A percentile compares a stretch with the other conserved stretches of the same genome.
These are phyloP conservation scores for Colletotrichum falcatum DNA, from an alignment of 2,329 filamentous ascomycete genomes.

Conservation along the genomic window DNA sequence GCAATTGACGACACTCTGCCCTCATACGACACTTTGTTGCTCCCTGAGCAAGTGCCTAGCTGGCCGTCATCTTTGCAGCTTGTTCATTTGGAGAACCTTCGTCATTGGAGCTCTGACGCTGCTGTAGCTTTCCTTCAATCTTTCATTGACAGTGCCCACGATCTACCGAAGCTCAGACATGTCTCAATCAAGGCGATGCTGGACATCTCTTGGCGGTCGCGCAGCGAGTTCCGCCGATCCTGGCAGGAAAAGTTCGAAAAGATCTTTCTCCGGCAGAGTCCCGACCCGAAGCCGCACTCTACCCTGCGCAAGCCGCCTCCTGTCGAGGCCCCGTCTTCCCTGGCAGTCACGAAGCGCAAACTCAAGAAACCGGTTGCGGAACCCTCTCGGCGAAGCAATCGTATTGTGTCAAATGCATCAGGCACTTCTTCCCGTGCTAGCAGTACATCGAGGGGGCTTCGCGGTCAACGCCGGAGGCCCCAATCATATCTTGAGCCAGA, in stretches of 20 bases:
- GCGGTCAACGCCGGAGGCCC: slow-evolving; percentile 40
- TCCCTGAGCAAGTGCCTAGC: slow-evolving; percentile 72
- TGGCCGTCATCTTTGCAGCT: slow-evolving; percentile 81
- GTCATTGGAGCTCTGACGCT: slow-evolving; percentile 75
- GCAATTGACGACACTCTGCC: slow-evolving; percentile 80
- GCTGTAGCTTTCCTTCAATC: slow-evolving; percentile 85
- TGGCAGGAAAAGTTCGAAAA: slow-evolving; percentile 79
- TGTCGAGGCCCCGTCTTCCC: not conserved
- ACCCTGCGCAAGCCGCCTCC: slow-evolving; percentile 42
- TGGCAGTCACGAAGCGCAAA: slow-evolving; percentile 15
- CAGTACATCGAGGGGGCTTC: slow-evolving; percentile 45
- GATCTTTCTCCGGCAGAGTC: slow-evolving; percentile 69
- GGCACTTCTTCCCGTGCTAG: slow-evolving; percentile 47
- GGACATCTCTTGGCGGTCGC: slow-evolving; percentile 83
- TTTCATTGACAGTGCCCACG: slow-evolving; percentile 76
- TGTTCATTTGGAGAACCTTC: slow-evolving; percentile 81
- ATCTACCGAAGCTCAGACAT: slow-evolving; percentile 74
- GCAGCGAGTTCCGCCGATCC: slow-evolving; percentile 80
- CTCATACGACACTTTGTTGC: slow-evolving; percentile 77
- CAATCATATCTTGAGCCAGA: slow-evolving; percentile 59
- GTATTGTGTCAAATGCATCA: slow-evolving; percentile 48
- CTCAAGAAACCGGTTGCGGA: slow-evolving; percentile 22
- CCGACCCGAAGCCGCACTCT: slow-evolving; percentile 52
- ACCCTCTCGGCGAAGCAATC: slow-evolving; percentile 53
- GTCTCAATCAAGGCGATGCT: slow-evolving; percentile 83